Evolutionary conservation across 208 protist genomes (phyloP).

Genomic region (Crithidia mellificae): DNA sequence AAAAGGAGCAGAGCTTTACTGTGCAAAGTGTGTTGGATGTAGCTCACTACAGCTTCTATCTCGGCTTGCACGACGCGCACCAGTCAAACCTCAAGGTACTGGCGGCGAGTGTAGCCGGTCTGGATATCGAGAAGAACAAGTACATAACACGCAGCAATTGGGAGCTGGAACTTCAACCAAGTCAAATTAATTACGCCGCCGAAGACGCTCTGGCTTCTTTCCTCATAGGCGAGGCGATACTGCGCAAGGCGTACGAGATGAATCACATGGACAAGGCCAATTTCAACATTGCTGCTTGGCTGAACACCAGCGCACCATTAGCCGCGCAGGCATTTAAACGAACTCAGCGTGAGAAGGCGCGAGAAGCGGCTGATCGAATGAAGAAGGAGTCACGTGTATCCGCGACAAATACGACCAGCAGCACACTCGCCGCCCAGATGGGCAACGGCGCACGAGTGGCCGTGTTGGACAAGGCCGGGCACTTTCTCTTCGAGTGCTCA

Average conservation of each 20-base stretch:
- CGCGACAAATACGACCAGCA: not conserved
- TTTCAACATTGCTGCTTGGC: constrained; percentile 25
- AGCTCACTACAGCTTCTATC: constrained; percentile 34
- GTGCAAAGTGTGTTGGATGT: constrained; percentile 43
- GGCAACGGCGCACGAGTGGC: constrained; percentile 25
- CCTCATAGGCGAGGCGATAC: constrained; percentile 33
- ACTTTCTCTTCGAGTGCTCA: constrained; percentile 51
- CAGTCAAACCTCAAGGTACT: constrained; percentile 40
- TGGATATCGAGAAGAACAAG: constrained; percentile 44
- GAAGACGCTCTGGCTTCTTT: constrained; percentile 64
- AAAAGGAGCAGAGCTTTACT: constrained; percentile 32
- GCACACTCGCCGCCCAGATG: not conserved
- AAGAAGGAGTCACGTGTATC: not conserved
- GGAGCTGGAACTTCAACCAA: constrained; percentile 41
- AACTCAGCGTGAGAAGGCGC: constrained; percentile 12
- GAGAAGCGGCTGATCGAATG: not conserved
- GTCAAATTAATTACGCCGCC: constrained; percentile 44
- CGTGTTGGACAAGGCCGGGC: constrained; percentile 38
- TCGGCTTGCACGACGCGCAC: constrained; percentile 20
- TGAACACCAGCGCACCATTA: constrained; percentile 2
- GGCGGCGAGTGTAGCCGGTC: constrained; percentile 15
- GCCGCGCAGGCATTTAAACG: constrained; percentile 34
- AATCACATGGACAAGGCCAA: not conserved
- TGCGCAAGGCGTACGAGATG: constrained; percentile 24
- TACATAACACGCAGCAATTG: constrained; percentile 56